phyloP scores from a whole-genome alignment of 2,329 filamentous ascomycete species.

The Ophiocordyceps camponoti-leonardi region DNA sequence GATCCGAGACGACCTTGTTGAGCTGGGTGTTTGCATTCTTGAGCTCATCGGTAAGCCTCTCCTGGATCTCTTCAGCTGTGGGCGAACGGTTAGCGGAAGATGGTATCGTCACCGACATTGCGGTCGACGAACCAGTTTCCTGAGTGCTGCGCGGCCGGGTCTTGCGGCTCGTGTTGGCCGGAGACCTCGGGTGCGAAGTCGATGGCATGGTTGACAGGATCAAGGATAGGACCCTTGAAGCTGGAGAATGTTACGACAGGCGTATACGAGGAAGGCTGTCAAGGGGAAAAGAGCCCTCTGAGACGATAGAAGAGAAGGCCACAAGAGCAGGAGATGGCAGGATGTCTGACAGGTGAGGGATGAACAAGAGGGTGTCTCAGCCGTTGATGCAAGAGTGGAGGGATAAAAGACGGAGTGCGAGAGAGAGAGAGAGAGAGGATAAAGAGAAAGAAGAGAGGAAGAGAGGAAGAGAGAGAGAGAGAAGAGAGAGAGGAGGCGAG shows the following conservation, averaged over 20 bases:
- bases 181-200: slow-evolving; percentile 4
- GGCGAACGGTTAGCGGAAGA: slow-evolving; percentile 1
- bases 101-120: background rate
- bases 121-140: slow-evolving; percentile 1
- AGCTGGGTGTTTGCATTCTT: slow-evolving; percentile 8
- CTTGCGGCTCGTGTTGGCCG: slow-evolving; percentile 6
- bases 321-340: no score
- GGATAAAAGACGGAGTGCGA: no score
- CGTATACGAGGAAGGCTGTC: no score
- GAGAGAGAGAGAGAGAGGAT: no score
- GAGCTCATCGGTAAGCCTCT: slow-evolving; percentile 6
- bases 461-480: slow-evolving; percentile 2
- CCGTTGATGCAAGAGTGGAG: background rate
- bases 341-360: no score
- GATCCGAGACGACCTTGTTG: slow-evolving; percentile 8
- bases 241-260: no score
- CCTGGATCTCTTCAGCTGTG: slow-evolving; percentile 3
- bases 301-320: no score
- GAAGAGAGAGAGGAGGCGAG: background rate
- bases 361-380: no score
- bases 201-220: slow-evolving; percentile 3
- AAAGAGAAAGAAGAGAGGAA: background rate
- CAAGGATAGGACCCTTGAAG: no score
- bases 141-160: slow-evolving; percentile 1
- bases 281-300: no score